Conservation (phyloP, 768 basidiomycete species). For the Leucosporidium yakuticum region DNA sequence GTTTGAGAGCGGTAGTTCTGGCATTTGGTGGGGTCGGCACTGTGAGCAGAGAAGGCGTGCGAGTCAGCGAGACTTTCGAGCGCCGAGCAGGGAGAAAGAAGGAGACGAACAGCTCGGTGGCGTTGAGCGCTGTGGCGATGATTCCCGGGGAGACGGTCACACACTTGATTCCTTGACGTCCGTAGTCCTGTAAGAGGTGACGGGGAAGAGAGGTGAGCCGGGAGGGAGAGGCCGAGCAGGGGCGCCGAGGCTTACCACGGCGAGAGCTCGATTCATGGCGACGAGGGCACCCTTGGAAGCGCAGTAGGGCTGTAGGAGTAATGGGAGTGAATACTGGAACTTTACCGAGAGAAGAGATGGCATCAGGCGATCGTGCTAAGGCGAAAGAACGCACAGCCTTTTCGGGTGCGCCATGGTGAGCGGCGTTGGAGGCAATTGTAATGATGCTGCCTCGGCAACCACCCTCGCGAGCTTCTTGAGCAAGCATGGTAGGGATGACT, state of each 20-base stretch:
- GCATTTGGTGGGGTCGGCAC: conserved; percentile 10
- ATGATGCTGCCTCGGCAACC: conserved; percentile 7
- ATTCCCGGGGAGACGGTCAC: conserved; percentile 6
- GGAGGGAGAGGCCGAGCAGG: background rate
- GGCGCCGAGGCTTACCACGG: background rate
- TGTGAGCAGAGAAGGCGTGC: background rate
- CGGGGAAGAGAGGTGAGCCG: too few relatives aligned
- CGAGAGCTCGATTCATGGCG: conserved; percentile 6
- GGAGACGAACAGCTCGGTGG: conserved; percentile 1
- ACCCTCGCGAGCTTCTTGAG: background rate
- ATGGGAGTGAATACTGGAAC: background rate
- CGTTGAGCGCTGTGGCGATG: conserved; percentile 12
- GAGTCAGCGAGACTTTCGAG: background rate
- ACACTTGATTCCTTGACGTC: conserved; percentile 15
- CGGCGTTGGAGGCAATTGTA: conserved; percentile 13
- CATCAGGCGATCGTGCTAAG: too few relatives aligned
- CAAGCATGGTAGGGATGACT: conserved; percentile 11
- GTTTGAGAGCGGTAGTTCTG: conserved; percentile 9
- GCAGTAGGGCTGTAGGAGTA: conserved; percentile 2
- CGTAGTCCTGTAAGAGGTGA: conserved; percentile 5
- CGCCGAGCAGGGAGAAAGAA: background rate
- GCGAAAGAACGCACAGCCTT: conserved; percentile 1
- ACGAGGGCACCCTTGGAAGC: conserved; percentile 13
- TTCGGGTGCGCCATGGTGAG: conserved; percentile 11
- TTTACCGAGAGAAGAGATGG: background rate